A percentile compares a stretch with the other conserved stretches of the same genome.
Evolutionary conservation across 257 asterid species (phyloP).

Genomic region (Rauvolfia tetraphylla): DNA sequence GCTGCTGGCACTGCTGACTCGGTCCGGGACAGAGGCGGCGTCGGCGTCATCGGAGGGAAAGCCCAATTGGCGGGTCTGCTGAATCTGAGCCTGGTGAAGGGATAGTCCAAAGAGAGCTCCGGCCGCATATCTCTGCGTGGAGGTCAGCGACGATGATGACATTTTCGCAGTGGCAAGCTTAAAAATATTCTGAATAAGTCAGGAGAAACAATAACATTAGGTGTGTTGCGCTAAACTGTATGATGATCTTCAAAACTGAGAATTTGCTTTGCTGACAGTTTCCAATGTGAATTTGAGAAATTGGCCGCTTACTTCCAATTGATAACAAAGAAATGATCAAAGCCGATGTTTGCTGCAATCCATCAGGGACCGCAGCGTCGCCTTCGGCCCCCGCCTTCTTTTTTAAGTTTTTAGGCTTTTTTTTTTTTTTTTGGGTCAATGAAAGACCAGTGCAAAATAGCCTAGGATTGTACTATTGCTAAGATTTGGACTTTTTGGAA

Average conservation of each 20-base stretch:
- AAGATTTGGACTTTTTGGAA: too few species aligned
- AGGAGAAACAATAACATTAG: too few species aligned
- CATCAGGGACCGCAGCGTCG: too few species aligned
- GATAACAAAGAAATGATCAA: not conserved
- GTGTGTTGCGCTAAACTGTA: not conserved
- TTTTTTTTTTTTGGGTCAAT: too few species aligned
- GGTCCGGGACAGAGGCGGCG: conserved; percentile 37
- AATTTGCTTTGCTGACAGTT: not conserved
- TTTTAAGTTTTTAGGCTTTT: too few species aligned
- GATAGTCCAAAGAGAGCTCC: conserved; percentile 70
- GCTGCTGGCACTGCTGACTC: conserved; percentile 50
- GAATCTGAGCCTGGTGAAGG: conserved; percentile 71
- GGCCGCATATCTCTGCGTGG: conserved; percentile 78
- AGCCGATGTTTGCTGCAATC: not conserved
- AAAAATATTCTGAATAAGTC: not conserved
- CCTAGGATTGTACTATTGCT: too few species aligned
- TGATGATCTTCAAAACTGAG: not conserved
- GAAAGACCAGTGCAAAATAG: too few species aligned
- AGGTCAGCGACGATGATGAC: conserved; percentile 56
- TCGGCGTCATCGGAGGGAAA: conserved; percentile 31
- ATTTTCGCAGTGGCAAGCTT: conserved; percentile 1
- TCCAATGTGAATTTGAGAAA: not conserved
- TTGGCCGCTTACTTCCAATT: too few species aligned
- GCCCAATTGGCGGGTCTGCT: conserved; percentile 72
- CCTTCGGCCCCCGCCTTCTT: too few species aligned